Conservation (phyloP, 306 rosid genomes). For the Cucurbita argyrosperma region DNA sequence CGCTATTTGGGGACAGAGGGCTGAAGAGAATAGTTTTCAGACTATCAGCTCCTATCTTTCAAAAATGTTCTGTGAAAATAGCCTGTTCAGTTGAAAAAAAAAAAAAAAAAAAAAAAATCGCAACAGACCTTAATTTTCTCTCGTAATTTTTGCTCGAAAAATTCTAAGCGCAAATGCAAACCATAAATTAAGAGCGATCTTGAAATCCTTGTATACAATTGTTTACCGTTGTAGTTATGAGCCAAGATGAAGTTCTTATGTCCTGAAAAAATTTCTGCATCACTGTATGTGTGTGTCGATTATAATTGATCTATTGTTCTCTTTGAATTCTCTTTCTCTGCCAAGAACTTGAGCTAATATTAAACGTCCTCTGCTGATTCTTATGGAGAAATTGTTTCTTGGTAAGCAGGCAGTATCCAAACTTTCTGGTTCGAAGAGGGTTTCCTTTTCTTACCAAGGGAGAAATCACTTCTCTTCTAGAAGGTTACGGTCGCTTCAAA, state of each 20-base stretch:
- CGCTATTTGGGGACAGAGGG: neutral
- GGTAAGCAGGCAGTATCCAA: conserved; percentile 25
- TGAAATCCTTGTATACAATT: neutral
- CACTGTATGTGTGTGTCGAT: neutral
- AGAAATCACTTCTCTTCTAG: conserved; percentile 26
- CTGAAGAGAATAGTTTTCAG: neutral
- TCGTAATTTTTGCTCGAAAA: too few relatives aligned
- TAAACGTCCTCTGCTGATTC: neutral
- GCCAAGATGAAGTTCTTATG: neutral
- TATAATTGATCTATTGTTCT: neutral
- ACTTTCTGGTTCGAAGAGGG: conserved; percentile 11
- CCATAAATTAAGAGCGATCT: neutral
- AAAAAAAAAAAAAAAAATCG: too few relatives aligned
- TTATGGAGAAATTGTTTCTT: neutral
- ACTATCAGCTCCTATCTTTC: neutral
- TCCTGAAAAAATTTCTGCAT: neutral
- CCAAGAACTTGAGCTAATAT: neutral
- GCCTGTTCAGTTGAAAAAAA: too few relatives aligned
- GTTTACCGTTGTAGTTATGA: neutral
- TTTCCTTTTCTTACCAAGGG: conserved; percentile 21
- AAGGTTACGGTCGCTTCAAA: conserved; percentile 18
- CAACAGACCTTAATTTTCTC: too few relatives aligned
- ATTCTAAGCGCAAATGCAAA: too few relatives aligned
- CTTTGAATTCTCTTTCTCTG: neutral
- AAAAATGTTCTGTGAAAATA: too few relatives aligned